Base-by-base conservation (phyloP, 176 grass and related monocot species). In the Eragrostis nindensis region DNA sequence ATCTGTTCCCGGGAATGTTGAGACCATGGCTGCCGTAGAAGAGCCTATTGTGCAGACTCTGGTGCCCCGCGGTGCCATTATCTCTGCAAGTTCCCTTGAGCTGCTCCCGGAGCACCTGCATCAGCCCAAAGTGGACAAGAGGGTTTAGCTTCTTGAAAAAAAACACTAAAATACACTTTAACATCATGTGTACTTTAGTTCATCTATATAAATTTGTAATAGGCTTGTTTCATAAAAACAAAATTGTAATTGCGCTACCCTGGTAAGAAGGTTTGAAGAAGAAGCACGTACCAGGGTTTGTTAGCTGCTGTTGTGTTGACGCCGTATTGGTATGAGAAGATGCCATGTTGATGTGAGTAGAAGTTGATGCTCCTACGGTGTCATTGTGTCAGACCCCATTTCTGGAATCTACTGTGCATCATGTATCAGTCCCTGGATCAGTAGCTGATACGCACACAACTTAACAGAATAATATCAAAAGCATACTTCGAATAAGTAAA, bases 41-140 rank as follows among this genome's bases (percentile, higher is more conserved):
- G 75, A 36, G 44, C 18, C 24, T 7, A 30, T n/a, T 66, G 62
- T 12, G 76, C 5, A 66, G 62, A 66, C 24, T 61, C n/a, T 11
- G 61, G 11, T 52, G 62, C 27, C 6, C 39, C 12, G 43, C 5
- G 43, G 26, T 7, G 4, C 14, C 62, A 66, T 39, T 78, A 12
- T 0, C 14, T 42, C 63, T 56, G 64, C n/a, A 40, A 27, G 63
- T 10, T 54, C 47, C 24, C 47, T 41, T 41, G 48, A 55, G 14
- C 48, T 29, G 48, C 11, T 55, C 63, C 38, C 43, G 32, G 29
- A 68, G n/a, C 48, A 41, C n/a, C 63, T 80, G 77, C 38, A 42
- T 18, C 1, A 53, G n/a, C n/a, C 10, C 45, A 56, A 56, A 43
- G 13, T 29, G 27, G 68, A 26, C 45, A 43, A 64, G n/a, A 52